Evolutionary conservation across 1,284 basidiomycete species (phyloP).

Genomic region (Fomitiporia mediterranea): DNA sequence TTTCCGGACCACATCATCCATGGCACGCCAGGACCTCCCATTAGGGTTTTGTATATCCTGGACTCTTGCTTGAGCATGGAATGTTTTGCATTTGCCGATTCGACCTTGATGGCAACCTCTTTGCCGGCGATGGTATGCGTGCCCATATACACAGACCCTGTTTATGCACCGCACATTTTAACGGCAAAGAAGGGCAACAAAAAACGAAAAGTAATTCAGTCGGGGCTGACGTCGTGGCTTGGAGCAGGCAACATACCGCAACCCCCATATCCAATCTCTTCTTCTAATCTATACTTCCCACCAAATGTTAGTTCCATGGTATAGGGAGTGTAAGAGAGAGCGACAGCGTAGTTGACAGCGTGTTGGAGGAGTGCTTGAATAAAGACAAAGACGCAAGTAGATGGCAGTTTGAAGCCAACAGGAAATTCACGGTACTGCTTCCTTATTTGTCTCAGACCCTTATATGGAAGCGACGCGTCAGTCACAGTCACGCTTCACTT

Average conservation of each 20-base stretch:
- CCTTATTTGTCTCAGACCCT: not conserved
- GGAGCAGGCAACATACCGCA: constrained; percentile 63
- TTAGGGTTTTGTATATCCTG: constrained; percentile 88
- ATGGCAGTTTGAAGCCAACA: not conserved
- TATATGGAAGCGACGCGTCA: not conserved
- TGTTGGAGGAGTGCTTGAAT: not conserved
- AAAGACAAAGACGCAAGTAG: not conserved
- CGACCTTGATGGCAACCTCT: constrained; percentile 95
- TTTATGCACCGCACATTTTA: constrained; percentile 13
- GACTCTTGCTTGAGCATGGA: constrained; percentile 89
- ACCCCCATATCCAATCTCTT: constrained; percentile 92
- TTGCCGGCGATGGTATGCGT: constrained; percentile 95
- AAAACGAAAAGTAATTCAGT: not conserved
- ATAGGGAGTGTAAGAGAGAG: not conserved
- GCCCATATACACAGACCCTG: constrained; percentile 90
- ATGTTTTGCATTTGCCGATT: constrained; percentile 78
- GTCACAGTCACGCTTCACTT: not conserved
- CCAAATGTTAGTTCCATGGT: constrained; percentile 75
- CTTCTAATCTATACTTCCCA: constrained; percentile 89
- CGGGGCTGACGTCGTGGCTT: not conserved
- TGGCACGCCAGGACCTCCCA: constrained; percentile 90
- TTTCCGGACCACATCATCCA: constrained; percentile 95
- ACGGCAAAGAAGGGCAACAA: constrained; percentile 14
- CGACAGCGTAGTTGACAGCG: not conserved
- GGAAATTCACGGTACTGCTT: not conserved